phyloP scores from a whole-genome alignment of 1,139 yeast genomes.

The Neolecta irregularis region DNA sequence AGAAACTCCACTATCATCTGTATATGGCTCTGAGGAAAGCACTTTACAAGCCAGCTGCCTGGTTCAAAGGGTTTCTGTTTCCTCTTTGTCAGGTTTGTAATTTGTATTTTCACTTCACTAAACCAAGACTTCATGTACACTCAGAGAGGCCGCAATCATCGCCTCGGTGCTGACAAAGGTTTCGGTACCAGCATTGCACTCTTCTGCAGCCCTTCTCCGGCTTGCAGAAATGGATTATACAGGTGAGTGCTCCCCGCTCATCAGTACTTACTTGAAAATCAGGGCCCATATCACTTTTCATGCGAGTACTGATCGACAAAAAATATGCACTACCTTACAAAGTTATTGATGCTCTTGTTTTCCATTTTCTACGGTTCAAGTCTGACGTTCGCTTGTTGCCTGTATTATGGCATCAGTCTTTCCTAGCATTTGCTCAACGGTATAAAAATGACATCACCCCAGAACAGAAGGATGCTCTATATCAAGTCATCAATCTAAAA shows the following conservation, averaged over 20 bases:
- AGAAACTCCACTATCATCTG: constrained; percentile 61
- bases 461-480: constrained; percentile 84
- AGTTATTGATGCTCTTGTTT: constrained; percentile 88
- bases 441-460: constrained; percentile 94
- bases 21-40: constrained; percentile 86
- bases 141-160: constrained; percentile 88
- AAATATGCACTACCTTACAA: constrained; percentile 94
- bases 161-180: constrained; percentile 81
- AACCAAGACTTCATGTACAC: constrained; percentile 41
- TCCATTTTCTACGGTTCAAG: constrained; percentile 83
- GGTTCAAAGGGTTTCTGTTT: constrained; percentile 86
- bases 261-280: constrained; percentile 17
- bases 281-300: constrained; percentile 82
- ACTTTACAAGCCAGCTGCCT: constrained; percentile 91
- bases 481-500: constrained; percentile 83
- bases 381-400: constrained; percentile 37
- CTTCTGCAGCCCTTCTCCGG: constrained; percentile 86
- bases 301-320: constrained; percentile 76
- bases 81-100: constrained; percentile 48
- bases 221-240: constrained; percentile 51
- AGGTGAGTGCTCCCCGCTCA: not conserved
- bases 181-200: constrained; percentile 86
- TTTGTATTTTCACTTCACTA: constrained; percentile 4
- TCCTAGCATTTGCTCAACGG: constrained; percentile 83
- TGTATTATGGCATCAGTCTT: constrained; percentile 93